Conservation (phyloP, 2,329 filamentous ascomycete species). For the Cladosporium sp. region DNA sequence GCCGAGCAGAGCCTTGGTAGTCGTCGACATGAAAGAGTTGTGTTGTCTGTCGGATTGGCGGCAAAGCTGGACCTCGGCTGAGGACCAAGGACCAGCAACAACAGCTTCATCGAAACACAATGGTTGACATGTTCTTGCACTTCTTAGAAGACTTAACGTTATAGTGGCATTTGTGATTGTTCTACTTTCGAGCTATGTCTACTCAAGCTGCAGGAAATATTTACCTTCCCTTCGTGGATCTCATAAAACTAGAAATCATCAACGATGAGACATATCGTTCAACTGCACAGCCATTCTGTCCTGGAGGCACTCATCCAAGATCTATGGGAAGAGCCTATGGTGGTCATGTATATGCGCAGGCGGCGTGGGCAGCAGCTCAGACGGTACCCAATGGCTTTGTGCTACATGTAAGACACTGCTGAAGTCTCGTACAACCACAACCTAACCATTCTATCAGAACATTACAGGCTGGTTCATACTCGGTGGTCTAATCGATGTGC, state of each 20-base stretch:
- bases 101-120: no score
- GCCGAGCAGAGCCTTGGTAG: no score
- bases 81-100: no score
- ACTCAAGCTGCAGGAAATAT: constrained; percentile 23
- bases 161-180: no score
- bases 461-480: constrained; percentile 52
- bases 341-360: constrained; percentile 55
- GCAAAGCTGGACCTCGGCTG: no score
- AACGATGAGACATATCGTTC: constrained; percentile 38
- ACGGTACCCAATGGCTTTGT: constrained; percentile 49
- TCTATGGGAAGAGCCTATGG: constrained; percentile 45
- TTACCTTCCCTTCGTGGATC: constrained; percentile 37
- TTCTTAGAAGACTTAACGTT: no score
- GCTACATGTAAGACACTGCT: constrained; percentile 43
- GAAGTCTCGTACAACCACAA: no score
- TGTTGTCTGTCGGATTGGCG: no score
- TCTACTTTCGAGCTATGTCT: not conserved
- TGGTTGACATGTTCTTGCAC: no score
- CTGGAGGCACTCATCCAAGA: constrained; percentile 30
- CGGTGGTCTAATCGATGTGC: constrained; percentile 42
- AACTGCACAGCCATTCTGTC: constrained; percentile 39
- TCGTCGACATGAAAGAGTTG: no score
- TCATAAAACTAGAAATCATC: constrained; percentile 39
- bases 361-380: constrained; percentile 53
- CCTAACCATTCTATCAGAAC: no score